A percentile compares a stretch with the other conserved stretches of the same genome.
Evolutionary conservation across 306 rosid species (phyloP).

Genomic region (Ochetophila trinervis): DNA sequence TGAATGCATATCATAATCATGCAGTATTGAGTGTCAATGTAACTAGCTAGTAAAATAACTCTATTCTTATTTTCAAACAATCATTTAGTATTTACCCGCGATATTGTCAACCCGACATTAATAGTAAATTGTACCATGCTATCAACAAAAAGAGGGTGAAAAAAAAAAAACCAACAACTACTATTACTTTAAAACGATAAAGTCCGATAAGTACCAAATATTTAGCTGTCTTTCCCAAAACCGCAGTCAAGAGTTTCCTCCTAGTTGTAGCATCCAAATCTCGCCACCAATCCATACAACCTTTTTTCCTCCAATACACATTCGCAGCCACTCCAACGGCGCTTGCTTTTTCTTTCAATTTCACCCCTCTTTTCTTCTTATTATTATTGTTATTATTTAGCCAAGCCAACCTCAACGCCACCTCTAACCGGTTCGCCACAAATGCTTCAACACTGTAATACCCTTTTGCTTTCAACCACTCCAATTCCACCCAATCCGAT

Average conservation of each 20-base stretch:
- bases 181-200: background rate
- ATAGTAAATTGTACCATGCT: background rate
- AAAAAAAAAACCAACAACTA: background rate
- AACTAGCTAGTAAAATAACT: no score
- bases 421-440: constrained; percentile 70
- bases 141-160: background rate
- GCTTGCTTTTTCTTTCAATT: constrained; percentile 71
- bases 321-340: constrained; percentile 46
- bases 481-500: constrained; percentile 68
- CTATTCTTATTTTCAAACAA: background rate
- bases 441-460: constrained; percentile 73
- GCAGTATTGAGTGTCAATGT: no score
- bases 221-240: constrained; percentile 62
- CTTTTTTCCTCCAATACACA: constrained; percentile 88
- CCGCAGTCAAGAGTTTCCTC: constrained; percentile 44
- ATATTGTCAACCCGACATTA: background rate
- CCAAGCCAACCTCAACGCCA: constrained; percentile 81
- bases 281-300: constrained; percentile 86
- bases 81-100: background rate
- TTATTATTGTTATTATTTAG: constrained; percentile 35
- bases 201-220: constrained; percentile 51
- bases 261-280: constrained; percentile 51
- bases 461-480: constrained; percentile 82
- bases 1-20: no score
- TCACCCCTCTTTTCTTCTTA: constrained; percentile 69